These are phyloP conservation scores for Berkeleyomyces basicola DNA, from an alignment of 2,329 filamentous ascomycete genomes.

Conservation along the genomic window DNA sequence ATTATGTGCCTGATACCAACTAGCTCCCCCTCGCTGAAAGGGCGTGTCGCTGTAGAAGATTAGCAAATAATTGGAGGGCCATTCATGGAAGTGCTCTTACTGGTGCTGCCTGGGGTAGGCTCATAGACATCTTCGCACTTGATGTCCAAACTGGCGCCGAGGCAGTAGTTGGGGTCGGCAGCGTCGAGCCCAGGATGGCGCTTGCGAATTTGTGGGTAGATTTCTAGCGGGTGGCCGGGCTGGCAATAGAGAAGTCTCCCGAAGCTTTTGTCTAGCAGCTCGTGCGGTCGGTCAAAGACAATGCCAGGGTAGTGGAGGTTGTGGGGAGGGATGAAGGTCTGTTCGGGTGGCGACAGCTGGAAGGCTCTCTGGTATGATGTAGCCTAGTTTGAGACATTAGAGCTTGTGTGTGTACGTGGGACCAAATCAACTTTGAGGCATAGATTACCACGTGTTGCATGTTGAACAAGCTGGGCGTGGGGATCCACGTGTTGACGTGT, in stretches of 20 bases:
- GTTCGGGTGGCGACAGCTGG: not conserved
- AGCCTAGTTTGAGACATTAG: not conserved
- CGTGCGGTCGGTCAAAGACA: not conserved
- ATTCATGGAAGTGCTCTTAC: not conserved
- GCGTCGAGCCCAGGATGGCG: not conserved
- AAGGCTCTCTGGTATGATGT: not conserved
- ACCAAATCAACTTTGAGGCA: not conserved
- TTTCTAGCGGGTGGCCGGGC: not conserved
- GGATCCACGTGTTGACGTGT: not conserved
- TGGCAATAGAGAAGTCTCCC: not conserved
- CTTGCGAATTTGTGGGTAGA: not conserved
- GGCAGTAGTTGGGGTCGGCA: not conserved
- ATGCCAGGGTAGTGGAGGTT: not conserved
- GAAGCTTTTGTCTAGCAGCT: not conserved
- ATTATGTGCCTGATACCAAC: not conserved
- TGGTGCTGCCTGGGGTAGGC: not conserved
- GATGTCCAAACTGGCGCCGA: not conserved
- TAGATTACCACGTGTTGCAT: not conserved
- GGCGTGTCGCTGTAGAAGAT: not conserved
- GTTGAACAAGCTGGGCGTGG: not conserved
- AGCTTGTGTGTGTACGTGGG: not conserved
- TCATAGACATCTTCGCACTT: slow-evolving; percentile 2
- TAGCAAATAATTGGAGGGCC: not conserved
- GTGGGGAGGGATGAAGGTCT: not conserved
- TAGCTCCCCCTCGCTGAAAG: not conserved